Base-by-base conservation (phyloP, 78 protist genomes). In the Creolimax fragrantissima region DNA sequence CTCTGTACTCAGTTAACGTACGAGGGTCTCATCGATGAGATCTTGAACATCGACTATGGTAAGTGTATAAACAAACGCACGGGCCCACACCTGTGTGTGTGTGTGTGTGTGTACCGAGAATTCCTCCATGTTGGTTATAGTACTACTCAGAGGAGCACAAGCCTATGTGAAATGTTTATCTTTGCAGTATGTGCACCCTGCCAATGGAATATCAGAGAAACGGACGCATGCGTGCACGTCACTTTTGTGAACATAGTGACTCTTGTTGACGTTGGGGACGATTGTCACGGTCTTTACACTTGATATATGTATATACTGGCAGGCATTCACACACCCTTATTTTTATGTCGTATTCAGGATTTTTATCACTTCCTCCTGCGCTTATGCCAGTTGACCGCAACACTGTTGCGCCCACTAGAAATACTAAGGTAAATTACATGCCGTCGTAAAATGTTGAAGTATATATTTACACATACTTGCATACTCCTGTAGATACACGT, bases 11-110 rank as follows among this genome's bases (percentile, higher is more conserved):
- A 95, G 39, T 92, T 97, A 4, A 98, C 99, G 3, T 98, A 97
- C 58, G 99, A 97, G 84, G 99, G 99, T 2, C 66, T 98, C 41
- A 42, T 98, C n/a, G 98, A 98, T 91, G 98, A 97, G 83, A 6
- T 93, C 17, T 96, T 93, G 44, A 94, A 97, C 37, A 93, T 97
- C 66, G 35, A 92, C 4, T 81, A 84, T 86, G 90, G 90, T 42
- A 42, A 35, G 42, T 4, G 42, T 42, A 4, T 35, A 37, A 37
- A 37, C 5, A 11, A 24, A 35, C 11, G 36, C 43, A 35, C 88
- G 44, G 6, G 36, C 0, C n/a, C 39, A 58, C 0, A 58, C 39
- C 74, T 58, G 24, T 58, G 74, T 58, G 74, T 32, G 39, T 32
- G 39, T 58, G 74, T 58, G 74, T 32, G 74, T 58, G 74, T 58